Conservation (phyloP, 768 basidiomycete species). For the Amanita rimosa region DNA sequence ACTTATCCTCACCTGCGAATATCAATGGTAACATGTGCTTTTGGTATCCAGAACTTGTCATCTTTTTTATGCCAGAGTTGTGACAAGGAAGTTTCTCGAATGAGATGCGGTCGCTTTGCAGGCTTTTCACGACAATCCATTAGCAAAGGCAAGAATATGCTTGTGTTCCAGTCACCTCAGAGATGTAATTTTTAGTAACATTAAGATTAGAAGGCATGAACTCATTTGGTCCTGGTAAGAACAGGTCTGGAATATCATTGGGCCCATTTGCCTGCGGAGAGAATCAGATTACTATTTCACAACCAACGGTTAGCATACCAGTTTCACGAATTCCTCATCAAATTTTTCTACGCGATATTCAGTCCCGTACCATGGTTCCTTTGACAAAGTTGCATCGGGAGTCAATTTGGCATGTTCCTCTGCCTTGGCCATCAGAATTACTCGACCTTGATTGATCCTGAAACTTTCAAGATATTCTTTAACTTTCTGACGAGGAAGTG, state of each 20-base stretch:
- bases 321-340: conserved; percentile 46
- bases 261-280: conserved; percentile 43
- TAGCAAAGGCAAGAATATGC: conserved; percentile 1
- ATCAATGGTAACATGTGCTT: conserved; percentile 67
- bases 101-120: conserved; percentile 58
- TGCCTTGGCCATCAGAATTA: conserved; percentile 71
- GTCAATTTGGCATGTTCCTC: conserved; percentile 44
- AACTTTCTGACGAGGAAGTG: conserved; percentile 39
- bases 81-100: conserved; percentile 60
- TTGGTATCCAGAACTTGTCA: conserved; percentile 93
- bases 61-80: conserved; percentile 96
- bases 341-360: conserved; percentile 69
- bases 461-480: conserved; percentile 51
- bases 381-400: conserved; percentile 41
- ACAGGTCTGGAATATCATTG: conserved; percentile 58
- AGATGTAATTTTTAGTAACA: conserved; percentile 64
- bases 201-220: conserved; percentile 86
- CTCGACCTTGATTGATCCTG: conserved; percentile 46
- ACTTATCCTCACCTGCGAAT: conserved; percentile 48
- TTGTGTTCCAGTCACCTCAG: conserved; percentile 33
- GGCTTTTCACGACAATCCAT: conserved; percentile 36
- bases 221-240: conserved; percentile 75
- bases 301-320: conserved; percentile 22
- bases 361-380: conserved; percentile 91
- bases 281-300: not conserved